Base-by-base conservation (phyloP, 164 flowering plant genomes). In the Piper longum region DNA sequence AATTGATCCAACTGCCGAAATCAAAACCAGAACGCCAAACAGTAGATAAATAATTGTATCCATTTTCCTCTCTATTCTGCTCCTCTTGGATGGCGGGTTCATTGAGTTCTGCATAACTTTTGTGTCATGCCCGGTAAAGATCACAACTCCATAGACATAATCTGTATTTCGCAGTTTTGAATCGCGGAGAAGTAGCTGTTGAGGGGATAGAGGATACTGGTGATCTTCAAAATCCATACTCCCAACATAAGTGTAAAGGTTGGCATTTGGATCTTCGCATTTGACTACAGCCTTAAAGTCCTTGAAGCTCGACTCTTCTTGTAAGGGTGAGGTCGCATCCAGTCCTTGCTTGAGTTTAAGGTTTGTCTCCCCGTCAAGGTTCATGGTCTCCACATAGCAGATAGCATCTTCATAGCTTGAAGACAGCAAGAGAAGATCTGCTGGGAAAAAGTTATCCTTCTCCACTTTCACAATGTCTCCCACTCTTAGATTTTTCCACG, bases 241-340 rank as follows among this genome's bases (percentile, higher is more conserved):
- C 70, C 96, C 96, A 61, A 85, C 71, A 70, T 87, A 89, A 8
- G 89, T 67, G 70, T 85, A 87, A 19, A 89, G 79, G 61, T 84
- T 82, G 54, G 81, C 96, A 73, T 89, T 89, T 67, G 96, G 96
- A 61, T 89, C 96, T 74, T 89, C 96, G 73, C 91, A 89, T 69
- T 81, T 83, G 62, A 87, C 67, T 18, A 82, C 68, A 16, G 88
- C 91, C 63, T 59, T 78, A 64, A 85, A 85, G 1, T 76, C 58
- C 66, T 65, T 52, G 7, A 89, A 67, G 51, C 80, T 76, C 12
- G 60, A 61, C 7, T 85, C 87, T 57, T 80, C 82, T 0, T 60
- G 69, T 39, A 89, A 62, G 12, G 66, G 19, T 4, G 85, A 66
- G 58, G 95, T 85, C 58, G 72, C 77, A 64, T 83, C 88, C 72